Evolutionary conservation across 176 grass and related monocot genomes (phyloP), one percentile per base, ranked within the genome.

Genomic region (Oryza brachyantha): DNA sequence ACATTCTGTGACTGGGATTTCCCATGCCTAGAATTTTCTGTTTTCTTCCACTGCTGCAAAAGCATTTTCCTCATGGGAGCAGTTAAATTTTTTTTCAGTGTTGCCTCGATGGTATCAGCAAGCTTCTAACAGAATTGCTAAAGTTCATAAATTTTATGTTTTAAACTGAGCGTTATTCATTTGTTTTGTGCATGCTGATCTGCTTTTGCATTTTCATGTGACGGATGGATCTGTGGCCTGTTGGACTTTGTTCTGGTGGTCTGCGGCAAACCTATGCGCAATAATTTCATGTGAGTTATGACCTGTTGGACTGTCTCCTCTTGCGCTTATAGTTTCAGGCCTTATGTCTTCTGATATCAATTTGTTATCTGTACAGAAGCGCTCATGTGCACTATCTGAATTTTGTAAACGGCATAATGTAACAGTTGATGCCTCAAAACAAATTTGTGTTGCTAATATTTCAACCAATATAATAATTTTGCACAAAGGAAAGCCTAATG

Each of bases 1-100:
- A 83, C 73, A 83, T 85, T 88, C 87, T 86, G 86, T 74, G 64
- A 76, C 68, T 75, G 37, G 79, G 55, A 70, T 82, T 77, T 84
- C 83, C 83, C 64, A 54, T 76, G 55, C 74, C 40, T 83, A 72
- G 78, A 83, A 71, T 75, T 79, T 75, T 85, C 73, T 82, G 45
- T 70, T 79, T 82, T 82, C 57, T 54, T 82, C 72, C 54, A 75
- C 55, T n/a, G 50, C 72, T 81, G 57, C 59, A 35, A 62, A 86
- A 77, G 60, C 78, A 89, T 81, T 85, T 13, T 68, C 61, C 37
- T 31, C 46, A 66, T 66, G 77, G 82, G 32, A 69, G 71, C 72
- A 71, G 27, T 55, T 77, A 29, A 32, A 39, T 50, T 70, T 54
- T 71, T 36, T 68, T 77, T 45, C 39, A 21, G 73, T 82, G 27